A percentile compares a stretch with the other conserved stretches of the same genome.
phyloP scores from a whole-genome alignment of 495 filamentous ascomycete genomes.

The Aspergillus avenaceus region DNA sequence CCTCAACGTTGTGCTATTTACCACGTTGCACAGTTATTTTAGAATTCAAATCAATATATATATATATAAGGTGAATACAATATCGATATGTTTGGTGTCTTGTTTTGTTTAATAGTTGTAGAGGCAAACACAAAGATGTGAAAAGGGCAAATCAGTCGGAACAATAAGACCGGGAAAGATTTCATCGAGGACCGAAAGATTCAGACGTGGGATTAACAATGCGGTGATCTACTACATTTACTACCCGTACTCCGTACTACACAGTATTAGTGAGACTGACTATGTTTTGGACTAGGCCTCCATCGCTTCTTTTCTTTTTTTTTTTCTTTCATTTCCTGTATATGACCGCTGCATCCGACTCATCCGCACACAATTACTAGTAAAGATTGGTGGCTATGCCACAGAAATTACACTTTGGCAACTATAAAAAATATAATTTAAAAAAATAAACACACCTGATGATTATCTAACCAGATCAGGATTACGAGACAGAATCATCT shows the following conservation, averaged over 20 bases:
- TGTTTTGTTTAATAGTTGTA: too few species aligned
- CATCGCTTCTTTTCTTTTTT: neutral
- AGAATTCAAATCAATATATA: too few species aligned
- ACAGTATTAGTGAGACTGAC: neutral
- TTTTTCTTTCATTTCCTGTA: too few species aligned
- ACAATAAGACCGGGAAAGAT: too few species aligned
- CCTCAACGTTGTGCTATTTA: neutral
- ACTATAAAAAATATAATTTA: neutral
- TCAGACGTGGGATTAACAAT: neutral
- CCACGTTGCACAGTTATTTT: neutral
- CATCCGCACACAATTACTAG: neutral
- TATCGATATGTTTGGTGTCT: too few species aligned
- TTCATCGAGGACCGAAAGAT: neutral
- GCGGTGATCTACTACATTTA: too few species aligned
- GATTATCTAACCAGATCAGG: conserved; percentile 8
- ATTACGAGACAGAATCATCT: conserved; percentile 19
- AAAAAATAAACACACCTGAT: too few species aligned
- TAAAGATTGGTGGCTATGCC: neutral
- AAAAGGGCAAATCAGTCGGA: too few species aligned
- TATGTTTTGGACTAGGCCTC: neutral
- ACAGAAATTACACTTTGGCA: neutral
- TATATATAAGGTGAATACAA: too few species aligned
- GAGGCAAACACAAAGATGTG: too few species aligned
- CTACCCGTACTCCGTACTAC: neutral
- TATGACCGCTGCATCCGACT: neutral